These are phyloP conservation scores for Glonium stellatum DNA, from an alignment of 495 filamentous ascomycete species.

Conservation along the genomic window DNA sequence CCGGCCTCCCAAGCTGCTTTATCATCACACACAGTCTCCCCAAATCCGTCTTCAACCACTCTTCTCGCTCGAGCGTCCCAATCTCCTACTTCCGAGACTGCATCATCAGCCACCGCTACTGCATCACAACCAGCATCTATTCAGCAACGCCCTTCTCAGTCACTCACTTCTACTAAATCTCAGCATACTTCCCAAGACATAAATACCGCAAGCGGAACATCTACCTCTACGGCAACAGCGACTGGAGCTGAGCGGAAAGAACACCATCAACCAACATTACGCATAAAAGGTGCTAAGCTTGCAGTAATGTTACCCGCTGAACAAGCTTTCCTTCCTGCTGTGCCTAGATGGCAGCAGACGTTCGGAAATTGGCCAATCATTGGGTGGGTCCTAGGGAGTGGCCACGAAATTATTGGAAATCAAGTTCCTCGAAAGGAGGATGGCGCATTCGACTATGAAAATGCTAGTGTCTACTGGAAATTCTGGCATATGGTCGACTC, in stretches of 20 bases:
- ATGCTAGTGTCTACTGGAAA: slow-evolving; percentile 72
- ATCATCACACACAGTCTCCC: slow-evolving; percentile 11
- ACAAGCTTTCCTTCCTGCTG: slow-evolving; percentile 34
- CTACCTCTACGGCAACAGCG: not conserved
- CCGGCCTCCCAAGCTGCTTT: slow-evolving; percentile 31
- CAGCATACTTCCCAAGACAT: slow-evolving; percentile 20
- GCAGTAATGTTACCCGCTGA: slow-evolving; percentile 31
- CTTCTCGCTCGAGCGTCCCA: slow-evolving; percentile 12
- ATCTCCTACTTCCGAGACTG: slow-evolving; percentile 9
- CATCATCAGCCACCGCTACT: slow-evolving; percentile 25
- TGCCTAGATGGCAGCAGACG: slow-evolving; percentile 30
- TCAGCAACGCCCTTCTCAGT: slow-evolving; percentile 32
- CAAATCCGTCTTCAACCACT: slow-evolving; percentile 22
- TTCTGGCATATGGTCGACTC: slow-evolving; percentile 33
- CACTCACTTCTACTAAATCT: slow-evolving; percentile 38
- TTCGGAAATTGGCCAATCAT: slow-evolving; percentile 25
- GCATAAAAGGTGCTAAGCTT: slow-evolving; percentile 30
- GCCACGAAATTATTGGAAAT: slow-evolving; percentile 71
- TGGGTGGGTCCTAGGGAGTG: slow-evolving; percentile 33
- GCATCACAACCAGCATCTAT: slow-evolving; percentile 11
- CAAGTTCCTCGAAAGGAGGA: slow-evolving; percentile 68
- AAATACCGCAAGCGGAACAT: not conserved
- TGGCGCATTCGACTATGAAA: slow-evolving; percentile 71
- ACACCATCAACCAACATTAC: slow-evolving; percentile 12
- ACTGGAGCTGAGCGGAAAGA: slow-evolving; percentile 2